Conservation (phyloP, 345 rosid genomes). For the Triadica sebifera region DNA sequence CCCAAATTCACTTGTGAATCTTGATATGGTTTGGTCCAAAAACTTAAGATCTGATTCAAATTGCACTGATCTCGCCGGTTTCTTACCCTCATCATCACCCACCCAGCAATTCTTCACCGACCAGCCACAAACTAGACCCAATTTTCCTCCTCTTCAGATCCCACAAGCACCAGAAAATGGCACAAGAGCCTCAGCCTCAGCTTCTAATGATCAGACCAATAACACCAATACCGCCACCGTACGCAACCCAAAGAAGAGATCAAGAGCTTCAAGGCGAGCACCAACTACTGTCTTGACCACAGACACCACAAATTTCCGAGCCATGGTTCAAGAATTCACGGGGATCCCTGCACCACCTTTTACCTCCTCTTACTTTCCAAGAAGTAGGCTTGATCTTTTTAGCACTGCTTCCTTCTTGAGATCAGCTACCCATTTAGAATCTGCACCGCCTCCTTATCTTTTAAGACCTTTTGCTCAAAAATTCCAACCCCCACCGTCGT, state of each 20-base stretch:
- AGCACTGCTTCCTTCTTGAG: slow-evolving; percentile 44
- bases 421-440: slow-evolving; percentile 35
- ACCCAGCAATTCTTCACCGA: slow-evolving; percentile 32
- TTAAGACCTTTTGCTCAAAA: slow-evolving; percentile 52
- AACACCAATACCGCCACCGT: slow-evolving; percentile 25
- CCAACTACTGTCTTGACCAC: slow-evolving; percentile 91
- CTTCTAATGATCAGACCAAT: slow-evolving; percentile 29
- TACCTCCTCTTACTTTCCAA: slow-evolving; percentile 53
- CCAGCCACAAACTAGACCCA: slow-evolving; percentile 23
- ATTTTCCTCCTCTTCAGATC: slow-evolving; percentile 16
- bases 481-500: slow-evolving; percentile 35
- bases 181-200: slow-evolving; percentile 19
- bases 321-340: slow-evolving; percentile 98
- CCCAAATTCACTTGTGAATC: slow-evolving; percentile 42
- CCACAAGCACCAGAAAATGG: slow-evolving; percentile 18
- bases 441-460: slow-evolving; percentile 50
- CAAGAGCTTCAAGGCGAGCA: slow-evolving; percentile 89
- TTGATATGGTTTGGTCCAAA: slow-evolving; percentile 54
- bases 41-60: slow-evolving; percentile 48
- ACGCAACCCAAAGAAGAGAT: slow-evolving; percentile 78
- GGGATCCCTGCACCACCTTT: slow-evolving; percentile 93
- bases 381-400: slow-evolving; percentile 68
- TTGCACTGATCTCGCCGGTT: slow-evolving; percentile 49
- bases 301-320: slow-evolving; percentile 87
- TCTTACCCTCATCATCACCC: slow-evolving; percentile 41